Conservation (phyloP, 441 rosid species). For the Croton setiger region DNA sequence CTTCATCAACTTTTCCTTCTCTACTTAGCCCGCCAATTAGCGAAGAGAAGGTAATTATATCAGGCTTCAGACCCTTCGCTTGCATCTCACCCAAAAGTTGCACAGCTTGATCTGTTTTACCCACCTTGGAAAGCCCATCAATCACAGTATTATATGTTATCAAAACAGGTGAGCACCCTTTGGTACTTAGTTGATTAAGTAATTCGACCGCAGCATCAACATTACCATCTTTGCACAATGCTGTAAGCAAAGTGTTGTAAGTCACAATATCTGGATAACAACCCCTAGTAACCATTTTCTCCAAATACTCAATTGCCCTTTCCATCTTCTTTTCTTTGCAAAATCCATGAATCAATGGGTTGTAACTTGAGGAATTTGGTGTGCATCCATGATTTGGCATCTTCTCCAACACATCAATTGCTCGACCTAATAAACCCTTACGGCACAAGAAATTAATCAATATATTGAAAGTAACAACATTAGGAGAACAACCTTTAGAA, state of each 20-base stretch:
- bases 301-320: conserved; percentile 74
- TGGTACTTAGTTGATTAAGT: conserved; percentile 66
- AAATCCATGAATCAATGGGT: conserved; percentile 77
- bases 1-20: conserved; percentile 79
- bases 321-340: conserved; percentile 91
- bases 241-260: conserved; percentile 83
- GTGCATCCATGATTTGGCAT: conserved; percentile 79
- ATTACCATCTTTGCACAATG: conserved; percentile 82
- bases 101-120: conserved; percentile 74
- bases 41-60: conserved; percentile 71
- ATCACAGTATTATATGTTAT: conserved; percentile 84
- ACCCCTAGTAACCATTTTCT: conserved; percentile 77
- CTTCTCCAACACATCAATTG: conserved; percentile 75
- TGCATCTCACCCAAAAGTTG: conserved; percentile 70
- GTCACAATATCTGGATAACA: conserved; percentile 94
- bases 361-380: conserved; percentile 78
- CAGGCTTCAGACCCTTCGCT: conserved; percentile 71
- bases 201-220: conserved; percentile 83
- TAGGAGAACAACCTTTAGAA: conserved; percentile 69
- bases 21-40: conserved; percentile 77
- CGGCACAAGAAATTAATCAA: conserved; percentile 84
- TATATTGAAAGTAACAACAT: conserved; percentile 81
- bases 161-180: conserved; percentile 72
- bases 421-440: conserved; percentile 71
- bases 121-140: conserved; percentile 74